Percentiles rank a stretch among this genome's conserved stretches.
phyloP scores from a whole-genome alignment of 495 filamentous ascomycete species.

The Paragyromitra xinjiangensis region DNA sequence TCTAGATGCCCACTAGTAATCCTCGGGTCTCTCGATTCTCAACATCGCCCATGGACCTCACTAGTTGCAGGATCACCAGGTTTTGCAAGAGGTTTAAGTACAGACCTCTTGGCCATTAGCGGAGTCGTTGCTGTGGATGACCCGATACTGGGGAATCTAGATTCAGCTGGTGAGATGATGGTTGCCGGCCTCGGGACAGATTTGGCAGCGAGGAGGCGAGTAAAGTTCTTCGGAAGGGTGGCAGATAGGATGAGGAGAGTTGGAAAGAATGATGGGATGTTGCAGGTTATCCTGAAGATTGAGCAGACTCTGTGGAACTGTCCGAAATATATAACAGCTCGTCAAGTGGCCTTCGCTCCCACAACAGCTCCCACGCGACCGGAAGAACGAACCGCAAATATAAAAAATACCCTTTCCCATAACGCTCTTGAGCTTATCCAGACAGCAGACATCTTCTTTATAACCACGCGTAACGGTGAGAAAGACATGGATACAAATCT shows the following conservation, averaged over 20 bases:
- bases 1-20: conserved; percentile 19
- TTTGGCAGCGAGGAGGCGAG: conserved; percentile 24
- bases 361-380: conserved; percentile 61
- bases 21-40: conserved; percentile 37
- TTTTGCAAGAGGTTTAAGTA: conserved; percentile 20
- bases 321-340: conserved; percentile 79
- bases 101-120: conserved; percentile 29
- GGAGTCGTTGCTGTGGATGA: conserved; percentile 24
- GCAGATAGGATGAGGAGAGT: conserved; percentile 13
- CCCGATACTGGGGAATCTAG: conserved; percentile 31
- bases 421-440: conserved; percentile 68
- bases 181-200: conserved; percentile 26
- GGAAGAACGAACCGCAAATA: conserved; percentile 15
- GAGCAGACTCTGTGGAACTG: conserved; percentile 67
- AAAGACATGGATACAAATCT: conserved; percentile 85
- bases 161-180: conserved; percentile 27
- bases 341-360: conserved; percentile 64
- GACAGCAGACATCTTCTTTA: conserved; percentile 78
- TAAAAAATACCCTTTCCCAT: conserved; percentile 58
- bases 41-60: conserved; percentile 37
- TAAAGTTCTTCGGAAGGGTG: conserved; percentile 35
- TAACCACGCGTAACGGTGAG: conserved; percentile 70
- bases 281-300: conserved; percentile 27
- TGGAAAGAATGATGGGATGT: conserved; percentile 1
- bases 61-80: conserved; percentile 22